Evolutionary conservation across 2,329 filamentous ascomycete species (phyloP).

Genomic region (Neocucurbitaria cava): DNA sequence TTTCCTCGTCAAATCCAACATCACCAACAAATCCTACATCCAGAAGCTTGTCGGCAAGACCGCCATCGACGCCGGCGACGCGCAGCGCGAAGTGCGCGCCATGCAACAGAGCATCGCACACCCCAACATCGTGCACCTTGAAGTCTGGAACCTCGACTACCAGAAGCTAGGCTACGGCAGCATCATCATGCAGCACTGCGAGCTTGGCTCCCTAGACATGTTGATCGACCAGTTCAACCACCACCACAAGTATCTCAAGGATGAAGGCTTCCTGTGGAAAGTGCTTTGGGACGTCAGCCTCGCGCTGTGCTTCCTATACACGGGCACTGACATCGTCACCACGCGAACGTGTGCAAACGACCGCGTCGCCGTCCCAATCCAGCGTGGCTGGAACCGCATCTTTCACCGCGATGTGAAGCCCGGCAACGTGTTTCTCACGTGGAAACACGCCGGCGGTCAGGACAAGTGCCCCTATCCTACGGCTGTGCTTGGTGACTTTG

Average conservation of each 20-base stretch:
- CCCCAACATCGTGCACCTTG: constrained; percentile 4
- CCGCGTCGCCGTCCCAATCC: neutral
- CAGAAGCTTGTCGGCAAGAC: constrained; percentile 7
- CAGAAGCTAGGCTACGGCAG: neutral
- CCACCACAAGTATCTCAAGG: neutral
- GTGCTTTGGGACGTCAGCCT: constrained; percentile 16
- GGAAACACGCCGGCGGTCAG: neutral
- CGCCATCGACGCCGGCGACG: constrained; percentile 1
- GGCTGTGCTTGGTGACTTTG: constrained; percentile 20
- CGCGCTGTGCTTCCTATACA: constrained; percentile 18
- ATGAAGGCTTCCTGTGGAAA: constrained; percentile 23
- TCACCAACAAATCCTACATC: neutral
- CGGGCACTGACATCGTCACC: constrained; percentile 3
- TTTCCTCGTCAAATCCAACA: neutral
- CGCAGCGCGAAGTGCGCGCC: constrained; percentile 6
- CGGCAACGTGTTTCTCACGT: constrained; percentile 20
- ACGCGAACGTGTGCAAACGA: neutral
- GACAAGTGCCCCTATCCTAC: constrained; percentile 6
- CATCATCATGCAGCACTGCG: constrained; percentile 22
- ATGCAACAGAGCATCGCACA: neutral
- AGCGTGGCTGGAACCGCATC: constrained; percentile 10
- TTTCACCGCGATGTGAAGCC: constrained; percentile 28
- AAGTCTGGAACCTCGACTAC: neutral
- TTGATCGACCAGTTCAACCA: constrained; percentile 5
- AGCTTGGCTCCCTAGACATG: constrained; percentile 19